Base-by-base conservation (phyloP, 306 rosid genomes). In the Prosopis cineraria region DNA sequence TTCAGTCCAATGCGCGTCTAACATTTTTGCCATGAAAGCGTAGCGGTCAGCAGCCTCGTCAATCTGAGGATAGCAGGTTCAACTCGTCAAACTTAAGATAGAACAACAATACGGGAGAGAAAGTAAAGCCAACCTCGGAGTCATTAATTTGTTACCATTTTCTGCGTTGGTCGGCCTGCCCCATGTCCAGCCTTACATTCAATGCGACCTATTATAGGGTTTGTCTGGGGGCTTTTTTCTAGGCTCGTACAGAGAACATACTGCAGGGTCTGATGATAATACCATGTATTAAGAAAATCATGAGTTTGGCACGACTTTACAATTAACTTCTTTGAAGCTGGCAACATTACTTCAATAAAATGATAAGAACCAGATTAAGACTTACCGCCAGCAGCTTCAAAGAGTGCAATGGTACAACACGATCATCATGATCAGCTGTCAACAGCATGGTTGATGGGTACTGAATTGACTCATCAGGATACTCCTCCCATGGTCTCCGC, bases 371-470 rank as follows among this genome's bases (percentile, higher is more conserved):
- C 58, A 60, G 9, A 91, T 96, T 85, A 36, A 65, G 48, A 67
- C 72, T 39, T 78, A 93, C 99, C 84, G 98, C 98, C 84, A 95
- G 84, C 29, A 91, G 70, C 86, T 95, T 93, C 86, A 91, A 84
- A 0, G 98, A 88, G 86, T 95, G 97, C 77, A 95, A 62, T 19
- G 97, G 99, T 56, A 95, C 99, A 64, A 95, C 98, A 62, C 98
- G 95, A 69, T 95, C 98, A 77, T 95, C 99, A 29, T 95, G 99
- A 88, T 95, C 99, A 74, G 99, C 99, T 0, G 99, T 95, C 89
- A 95, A 76, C 70, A 95, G 73, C 97, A 95, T 91, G 59, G 94
- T 93, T 56, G 98, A 67, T 79, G 98, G 99, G 81, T 95, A 95
- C 87, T 93, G 99, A 69, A 72, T 37, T 80, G 78, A 74, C 79